Conservation (phyloP, 108 stramenopile genomes). For the Skeletonema marinoi region DNA sequence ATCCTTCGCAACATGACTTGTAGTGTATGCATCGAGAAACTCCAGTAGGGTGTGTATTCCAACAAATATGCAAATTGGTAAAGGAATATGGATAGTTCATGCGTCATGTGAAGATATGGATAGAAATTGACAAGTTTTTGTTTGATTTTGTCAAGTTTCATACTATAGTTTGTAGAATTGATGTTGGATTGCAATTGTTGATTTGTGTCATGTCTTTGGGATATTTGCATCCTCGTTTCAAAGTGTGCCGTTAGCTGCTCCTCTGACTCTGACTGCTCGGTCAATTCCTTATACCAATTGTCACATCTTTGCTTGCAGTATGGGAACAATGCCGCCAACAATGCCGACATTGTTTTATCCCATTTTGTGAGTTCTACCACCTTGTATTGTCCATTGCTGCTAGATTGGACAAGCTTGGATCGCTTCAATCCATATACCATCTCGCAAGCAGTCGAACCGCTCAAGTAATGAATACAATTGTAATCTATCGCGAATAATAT, state of each 20-base stretch:
- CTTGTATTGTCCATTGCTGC: conserved; percentile 5
- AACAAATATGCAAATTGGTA: conserved; percentile 75
- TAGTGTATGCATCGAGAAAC: conserved; percentile 59
- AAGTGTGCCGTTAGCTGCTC: neutral
- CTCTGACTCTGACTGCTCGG: conserved; percentile 8
- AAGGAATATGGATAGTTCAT: conserved; percentile 52
- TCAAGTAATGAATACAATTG: conserved; percentile 47
- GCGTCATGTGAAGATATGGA: conserved; percentile 62
- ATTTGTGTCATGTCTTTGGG: neutral
- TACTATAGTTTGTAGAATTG: neutral
- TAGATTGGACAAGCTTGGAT: conserved; percentile 48
- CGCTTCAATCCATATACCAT: conserved; percentile 69
- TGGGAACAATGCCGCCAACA: conserved; percentile 64
- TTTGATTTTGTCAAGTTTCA: conserved; percentile 17
- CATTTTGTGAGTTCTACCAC: conserved; percentile 45
- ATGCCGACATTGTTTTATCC: conserved; percentile 62
- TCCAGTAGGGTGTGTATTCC: conserved; percentile 68
- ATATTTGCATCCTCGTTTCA: conserved; percentile 1
- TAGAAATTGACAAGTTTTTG: conserved; percentile 47
- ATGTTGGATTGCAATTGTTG: conserved; percentile 3
- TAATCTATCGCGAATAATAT: conserved; percentile 66
- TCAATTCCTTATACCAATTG: conserved; percentile 18
- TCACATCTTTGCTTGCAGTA: conserved; percentile 70
- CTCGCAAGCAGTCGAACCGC: conserved; percentile 72
- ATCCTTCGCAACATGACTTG: conserved; percentile 67